phyloP scores from a whole-genome alignment of 169 alveolate genomes.

The Plasmodium chabaudi region DNA sequence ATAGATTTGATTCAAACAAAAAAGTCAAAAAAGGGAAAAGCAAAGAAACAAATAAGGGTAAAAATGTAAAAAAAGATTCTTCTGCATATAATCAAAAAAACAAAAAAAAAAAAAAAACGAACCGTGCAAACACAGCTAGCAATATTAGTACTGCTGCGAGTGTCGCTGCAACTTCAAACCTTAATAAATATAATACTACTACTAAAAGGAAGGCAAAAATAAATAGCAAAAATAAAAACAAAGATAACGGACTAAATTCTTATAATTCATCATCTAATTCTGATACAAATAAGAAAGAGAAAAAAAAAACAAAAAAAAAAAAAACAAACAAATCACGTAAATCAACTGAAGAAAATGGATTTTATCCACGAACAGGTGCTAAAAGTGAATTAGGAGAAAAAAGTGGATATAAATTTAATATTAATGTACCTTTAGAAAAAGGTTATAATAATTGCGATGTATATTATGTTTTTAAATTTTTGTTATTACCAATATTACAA shows the following conservation, averaged over 20 bases:
- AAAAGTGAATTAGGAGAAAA: constrained; percentile 78
- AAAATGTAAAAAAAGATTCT: neutral
- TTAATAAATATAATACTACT: neutral
- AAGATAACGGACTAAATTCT: too few species aligned
- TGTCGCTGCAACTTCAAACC: too few species aligned
- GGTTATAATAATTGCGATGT: constrained; percentile 81
- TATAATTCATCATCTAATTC: too few species aligned
- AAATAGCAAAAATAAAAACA: neutral
- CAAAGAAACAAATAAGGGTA: neutral
- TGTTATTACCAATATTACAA: constrained; percentile 91
- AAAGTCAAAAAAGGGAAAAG: neutral
- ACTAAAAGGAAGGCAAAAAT: neutral
- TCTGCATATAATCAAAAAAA: neutral
- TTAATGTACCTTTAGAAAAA: constrained; percentile 82
- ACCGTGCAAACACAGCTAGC: neutral
- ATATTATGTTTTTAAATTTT: constrained; percentile 76
- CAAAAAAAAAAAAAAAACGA: neutral
- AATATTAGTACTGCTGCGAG: neutral
- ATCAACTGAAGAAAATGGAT: constrained; percentile 82
- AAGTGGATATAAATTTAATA: constrained; percentile 71
- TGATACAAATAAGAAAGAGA: neutral
- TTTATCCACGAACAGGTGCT: constrained; percentile 93
- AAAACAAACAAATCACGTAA: constrained; percentile 7
- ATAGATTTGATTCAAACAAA: constrained; percentile 78
- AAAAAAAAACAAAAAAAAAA: neutral